phyloP scores from a whole-genome alignment of 768 basidiomycete genomes.

The Lentinula lateritia region DNA sequence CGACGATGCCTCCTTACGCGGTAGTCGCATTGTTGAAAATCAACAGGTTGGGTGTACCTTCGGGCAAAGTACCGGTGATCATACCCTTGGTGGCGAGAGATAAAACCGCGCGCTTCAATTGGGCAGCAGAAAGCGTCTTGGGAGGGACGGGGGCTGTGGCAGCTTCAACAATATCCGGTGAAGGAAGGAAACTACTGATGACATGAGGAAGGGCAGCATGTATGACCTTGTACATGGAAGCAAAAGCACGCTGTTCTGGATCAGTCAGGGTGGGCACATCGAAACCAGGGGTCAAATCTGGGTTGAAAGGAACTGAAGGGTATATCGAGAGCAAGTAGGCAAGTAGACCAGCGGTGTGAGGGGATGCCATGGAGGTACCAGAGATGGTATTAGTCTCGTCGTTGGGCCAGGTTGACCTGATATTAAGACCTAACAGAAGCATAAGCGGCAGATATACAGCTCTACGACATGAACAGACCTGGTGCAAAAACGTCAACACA shows the following conservation, averaged over 20 bases:
- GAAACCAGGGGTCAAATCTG: slow-evolving; percentile 33
- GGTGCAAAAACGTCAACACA: slow-evolving; percentile 95
- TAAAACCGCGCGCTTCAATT: slow-evolving; percentile 74
- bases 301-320: slow-evolving; percentile 56
- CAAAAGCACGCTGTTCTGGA: slow-evolving; percentile 26
- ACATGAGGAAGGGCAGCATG: slow-evolving; percentile 54
- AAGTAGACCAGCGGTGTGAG: slow-evolving; percentile 83
- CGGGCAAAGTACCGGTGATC: slow-evolving; percentile 41
- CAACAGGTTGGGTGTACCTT: slow-evolving; percentile 61
- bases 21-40: slow-evolving; percentile 77
- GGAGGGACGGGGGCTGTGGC: slow-evolving; percentile 38
- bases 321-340: slow-evolving; percentile 92
- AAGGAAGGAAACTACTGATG: slow-evolving; percentile 52
- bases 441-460: not conserved
- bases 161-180: slow-evolving; percentile 39
- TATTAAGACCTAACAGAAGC: slow-evolving; percentile 58
- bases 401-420: slow-evolving; percentile 76
- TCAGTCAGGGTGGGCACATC: slow-evolving; percentile 27
- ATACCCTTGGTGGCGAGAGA: slow-evolving; percentile 47
- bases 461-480: slow-evolving; percentile 29
- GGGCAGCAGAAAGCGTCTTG: slow-evolving; percentile 52
- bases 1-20: not conserved
- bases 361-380: slow-evolving; percentile 93
- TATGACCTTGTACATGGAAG: slow-evolving; percentile 47
- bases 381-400: slow-evolving; percentile 64